Evolutionary conservation across 108 stramenopile species (phyloP), one percentile per base, ranked within the genome.

Genomic region (Nitzschia sp.): DNA sequence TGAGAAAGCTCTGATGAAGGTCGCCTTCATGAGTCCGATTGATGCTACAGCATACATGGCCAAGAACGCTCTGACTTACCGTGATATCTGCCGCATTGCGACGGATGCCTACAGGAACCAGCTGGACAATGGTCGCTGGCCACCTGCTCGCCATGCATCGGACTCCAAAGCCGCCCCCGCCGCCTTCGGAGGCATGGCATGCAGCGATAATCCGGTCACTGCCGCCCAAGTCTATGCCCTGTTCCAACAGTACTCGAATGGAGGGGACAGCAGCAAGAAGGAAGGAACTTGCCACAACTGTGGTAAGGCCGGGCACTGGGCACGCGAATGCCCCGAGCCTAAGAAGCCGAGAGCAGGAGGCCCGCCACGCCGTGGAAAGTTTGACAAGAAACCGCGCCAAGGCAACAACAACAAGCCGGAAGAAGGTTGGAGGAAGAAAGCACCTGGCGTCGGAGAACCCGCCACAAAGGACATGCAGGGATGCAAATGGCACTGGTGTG

Each of bases 401-500:
- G 28, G 29, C 11, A 59, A 59, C 6, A 29, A 29, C 25, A 30
- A 23, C 57, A 24, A 27, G 28, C 8, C 13, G n/a, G 15, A 9
- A 59, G 31, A 9, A 25, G 38, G 5, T 21, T 68, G 53, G 54
- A 68, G 56, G 19, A 23, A 36, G 4, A 6, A 11, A 3, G 33
- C 66, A 17, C 66, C 66, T 55, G 54, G 5, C 2, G 17, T 54
- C 29, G 54, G 54, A 21, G 34, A 56, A 4, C 25, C 51, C 31
- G 3, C 5, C 5, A 13, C 15, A n/a, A 54, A 56, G 32, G 34
- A 25, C 3, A 5, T 21, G 11, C 2, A 68, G 17, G 54, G 54
- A 24, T 33, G 13, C 18, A 68, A 1, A 2, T 68, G 30, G 32
- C 29, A 54, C 15, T 70, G 59, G 58, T 70, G 69, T 46, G 69